phyloP scores from a whole-genome alignment of 2,329 filamentous ascomycete species.

The Phaeosphaeria sp. region DNA sequence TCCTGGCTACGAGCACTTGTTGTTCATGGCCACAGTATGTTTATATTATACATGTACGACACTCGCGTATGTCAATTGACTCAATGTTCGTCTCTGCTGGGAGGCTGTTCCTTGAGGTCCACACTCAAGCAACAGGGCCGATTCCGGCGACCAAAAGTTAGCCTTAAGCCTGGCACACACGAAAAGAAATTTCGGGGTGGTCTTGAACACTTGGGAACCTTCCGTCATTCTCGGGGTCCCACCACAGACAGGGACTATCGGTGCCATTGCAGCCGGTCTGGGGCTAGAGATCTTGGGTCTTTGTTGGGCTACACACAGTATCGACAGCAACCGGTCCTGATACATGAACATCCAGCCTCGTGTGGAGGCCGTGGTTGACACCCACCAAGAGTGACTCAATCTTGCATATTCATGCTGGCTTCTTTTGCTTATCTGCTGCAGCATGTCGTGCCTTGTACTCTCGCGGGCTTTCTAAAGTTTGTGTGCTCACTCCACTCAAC shows the following conservation, averaged over 20 bases:
- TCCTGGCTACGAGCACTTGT: neutral
- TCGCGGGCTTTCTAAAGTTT: slow-evolving; percentile 77
- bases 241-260: neutral
- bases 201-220: slow-evolving; percentile 3
- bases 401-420: slow-evolving; percentile 17
- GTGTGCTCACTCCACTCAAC: slow-evolving; percentile 57
- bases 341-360: neutral
- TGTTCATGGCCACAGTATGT: neutral
- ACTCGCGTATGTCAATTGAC: neutral
- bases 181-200: slow-evolving; percentile 31
- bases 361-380: neutral
- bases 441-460: slow-evolving; percentile 77
- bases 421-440: slow-evolving; percentile 50
- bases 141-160: slow-evolving; percentile 24
- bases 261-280: neutral
- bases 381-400: neutral
- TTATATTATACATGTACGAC: neutral
- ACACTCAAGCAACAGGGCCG: slow-evolving; percentile 17
- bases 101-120: neutral
- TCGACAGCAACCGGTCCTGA: neutral
- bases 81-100: neutral
- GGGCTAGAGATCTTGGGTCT: neutral
- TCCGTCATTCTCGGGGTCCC: slow-evolving; percentile 2
- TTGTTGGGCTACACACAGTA: neutral
- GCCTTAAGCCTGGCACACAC: slow-evolving; percentile 22